Base-by-base conservation (phyloP, 371 early-diverging fungal species). In the Mortierella sp. region DNA sequence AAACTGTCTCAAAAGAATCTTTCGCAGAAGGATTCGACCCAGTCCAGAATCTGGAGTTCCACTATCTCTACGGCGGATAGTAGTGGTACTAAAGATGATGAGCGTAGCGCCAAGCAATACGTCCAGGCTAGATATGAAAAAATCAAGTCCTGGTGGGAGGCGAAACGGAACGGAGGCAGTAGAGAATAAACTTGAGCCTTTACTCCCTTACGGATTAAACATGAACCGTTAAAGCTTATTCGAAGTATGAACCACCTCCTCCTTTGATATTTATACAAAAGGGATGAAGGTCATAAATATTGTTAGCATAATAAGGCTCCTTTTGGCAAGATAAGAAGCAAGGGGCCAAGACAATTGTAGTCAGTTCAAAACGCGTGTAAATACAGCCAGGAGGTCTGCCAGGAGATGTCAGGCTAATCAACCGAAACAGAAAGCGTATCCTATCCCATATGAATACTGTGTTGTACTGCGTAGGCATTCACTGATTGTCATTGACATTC, bases 81-180 rank as follows among this genome's bases (percentile, higher is more conserved):
- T 53, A 55, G 8, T 9, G n/a, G 41, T 33, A 55, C 38, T 38
- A 58, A 41, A 28, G 38, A 13, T 10, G 67, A 67, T 19, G 68
- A 71, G 13, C 71, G 55, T 15, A 48, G 43, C 21, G 77, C 77
- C 11, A 76, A 76, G 53, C 68, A 76, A 1, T 41, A 50, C 67
- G 71, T 57, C 1, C 58, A 67, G 41, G 71, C 71, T 2, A 67
- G 70, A 33, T 45, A 63, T 10, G 64, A 76, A 21, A 76, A 67
- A 47, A 24, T 76, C 32, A 76, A 71, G 64, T 50, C 71, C 0
- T 76, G 77, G 77, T 76, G 77, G 77, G 58, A 76, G 52, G 50
- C 19, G 63, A 63, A n/a, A 50, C 52, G 52, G 70, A 59, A 10
- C 24, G 76, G 52, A 21, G 60, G 57, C 22, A 45, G 28, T 41